Evolutionary conservation across 352 stramenopile genomes (phyloP), one percentile per base, ranked within the genome.

Genomic region (Globisporangium spiculum): DNA sequence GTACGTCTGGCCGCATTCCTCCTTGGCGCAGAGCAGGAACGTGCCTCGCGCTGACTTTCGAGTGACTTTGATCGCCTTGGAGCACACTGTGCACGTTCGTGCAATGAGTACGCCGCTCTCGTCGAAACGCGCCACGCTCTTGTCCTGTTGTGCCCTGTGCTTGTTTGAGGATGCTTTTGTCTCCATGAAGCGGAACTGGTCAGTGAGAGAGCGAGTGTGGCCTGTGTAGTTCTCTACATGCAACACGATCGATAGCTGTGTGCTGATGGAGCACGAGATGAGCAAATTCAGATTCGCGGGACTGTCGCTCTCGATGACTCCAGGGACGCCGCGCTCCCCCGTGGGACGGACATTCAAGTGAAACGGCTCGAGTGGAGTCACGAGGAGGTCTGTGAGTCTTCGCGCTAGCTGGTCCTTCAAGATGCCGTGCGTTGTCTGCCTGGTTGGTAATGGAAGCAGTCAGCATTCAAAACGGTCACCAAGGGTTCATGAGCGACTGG

Each of bases 221-320:
- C 83, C 80, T 1, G 75, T 76, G 63, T 91, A 89, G 60, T 87
- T 91, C 66, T 91, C 74, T 16, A 93, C 68, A 20, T 75, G 74
- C 1, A 93, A 74, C 10, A 89, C 74, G 20, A 89, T 60, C 2
- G 69, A 63, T 1, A 92, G 68, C 30, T 88, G 63, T 4, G 77
- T 71, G 52, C 73, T 84, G 38, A 84, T 75, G 5, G 79, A 79
- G 8, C 76, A 73, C 10, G 82, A 79, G 46, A 92, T 56, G 65
- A 93, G 70, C 0, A 92, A 38, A 16, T 81, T 79, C 20, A 88
- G 55, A 64, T 92, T 93, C 30, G 89, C 83, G 18, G 61, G 69
- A 1, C 30, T 53, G 36, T 82, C 78, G 55, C 86, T 88, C 20
- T 92, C 81, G 16, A 93, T 64, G 27, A 89, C 61, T 1, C 76